These are phyloP conservation scores for Euclidium syriacum DNA, from an alignment of 345 rosid genomes.

Conservation along the genomic window DNA sequence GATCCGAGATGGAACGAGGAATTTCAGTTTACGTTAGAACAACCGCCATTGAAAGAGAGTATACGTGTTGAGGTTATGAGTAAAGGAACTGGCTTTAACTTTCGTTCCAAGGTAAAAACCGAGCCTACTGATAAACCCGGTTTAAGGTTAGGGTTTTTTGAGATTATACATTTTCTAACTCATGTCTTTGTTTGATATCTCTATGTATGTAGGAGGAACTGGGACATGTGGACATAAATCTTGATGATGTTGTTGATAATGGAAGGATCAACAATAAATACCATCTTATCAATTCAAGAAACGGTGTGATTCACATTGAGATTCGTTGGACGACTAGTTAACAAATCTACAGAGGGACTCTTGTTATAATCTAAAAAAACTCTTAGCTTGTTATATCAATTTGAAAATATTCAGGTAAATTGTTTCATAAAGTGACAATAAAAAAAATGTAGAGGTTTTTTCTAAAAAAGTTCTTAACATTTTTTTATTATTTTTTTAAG, in stretches of 20 bases:
- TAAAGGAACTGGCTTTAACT: conserved; percentile 47
- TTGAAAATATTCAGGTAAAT: not conserved
- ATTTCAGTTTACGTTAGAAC: conserved; percentile 57
- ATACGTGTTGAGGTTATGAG: conserved; percentile 56
- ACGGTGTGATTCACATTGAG: conserved; percentile 68
- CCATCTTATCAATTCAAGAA: conserved; percentile 69
- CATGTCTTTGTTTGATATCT: not conserved
- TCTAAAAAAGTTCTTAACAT: too few relatives aligned
- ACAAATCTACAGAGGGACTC: too few relatives aligned
- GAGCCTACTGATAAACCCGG: not conserved
- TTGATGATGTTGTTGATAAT: conserved; percentile 63
- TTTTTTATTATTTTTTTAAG: too few relatives aligned
- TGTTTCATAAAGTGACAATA: not conserved
- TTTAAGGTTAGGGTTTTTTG: not conserved
- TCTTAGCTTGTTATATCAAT: not conserved
- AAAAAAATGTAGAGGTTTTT: too few relatives aligned
- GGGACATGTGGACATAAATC: conserved; percentile 67
- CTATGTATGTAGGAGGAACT: conserved; percentile 58
- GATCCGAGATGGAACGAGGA: conserved; percentile 73
- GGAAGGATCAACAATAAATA: conserved; percentile 79
- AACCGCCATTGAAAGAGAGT: conserved; percentile 57
- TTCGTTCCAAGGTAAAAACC: conserved; percentile 52
- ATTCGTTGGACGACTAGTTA: conserved; percentile 56
- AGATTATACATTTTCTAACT: not conserved
- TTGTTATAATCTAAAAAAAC: not conserved